Conservation (phyloP, 805 yeast species). For the Saturnispora kantuleensis region DNA sequence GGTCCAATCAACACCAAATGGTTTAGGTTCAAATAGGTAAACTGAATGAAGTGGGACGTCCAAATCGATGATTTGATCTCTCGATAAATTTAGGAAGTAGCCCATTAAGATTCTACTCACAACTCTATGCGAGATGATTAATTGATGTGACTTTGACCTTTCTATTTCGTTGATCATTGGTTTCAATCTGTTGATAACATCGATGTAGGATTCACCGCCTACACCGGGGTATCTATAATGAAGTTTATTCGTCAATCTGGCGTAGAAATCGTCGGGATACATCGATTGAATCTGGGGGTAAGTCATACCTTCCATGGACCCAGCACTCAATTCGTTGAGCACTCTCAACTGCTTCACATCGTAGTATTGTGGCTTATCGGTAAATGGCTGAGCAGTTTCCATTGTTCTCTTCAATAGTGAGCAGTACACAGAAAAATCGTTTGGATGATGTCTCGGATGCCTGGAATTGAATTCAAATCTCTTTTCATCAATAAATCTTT, state of each 20-base stretch:
- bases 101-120: constrained; percentile 82
- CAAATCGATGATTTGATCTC: constrained; percentile 74
- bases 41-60: constrained; percentile 92
- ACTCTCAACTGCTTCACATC: constrained; percentile 83
- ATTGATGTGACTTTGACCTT: constrained; percentile 77
- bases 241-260: constrained; percentile 68
- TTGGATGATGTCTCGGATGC: constrained; percentile 46
- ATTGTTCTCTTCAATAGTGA: constrained; percentile 74
- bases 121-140: constrained; percentile 82
- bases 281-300: constrained; percentile 70
- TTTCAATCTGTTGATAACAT: constrained; percentile 81
- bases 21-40: constrained; percentile 83
- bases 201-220: constrained; percentile 93
- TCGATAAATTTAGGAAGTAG: constrained; percentile 74
- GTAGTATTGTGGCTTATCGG: constrained; percentile 48
- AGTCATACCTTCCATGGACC: constrained; percentile 86
- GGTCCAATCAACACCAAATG: constrained; percentile 92
- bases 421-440: constrained; percentile 61
- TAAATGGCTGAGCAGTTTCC: constrained; percentile 68
- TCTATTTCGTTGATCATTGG: constrained; percentile 91
- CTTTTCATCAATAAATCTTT: constrained; percentile 64
- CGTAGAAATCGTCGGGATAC: constrained; percentile 69
- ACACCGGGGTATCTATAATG: constrained; percentile 91
- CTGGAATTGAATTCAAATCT: constrained; percentile 55
- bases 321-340: constrained; percentile 91